Base-by-base conservation (phyloP, 2,329 filamentous ascomycete genomes). In the Fusarium pseudocircinatum region DNA sequence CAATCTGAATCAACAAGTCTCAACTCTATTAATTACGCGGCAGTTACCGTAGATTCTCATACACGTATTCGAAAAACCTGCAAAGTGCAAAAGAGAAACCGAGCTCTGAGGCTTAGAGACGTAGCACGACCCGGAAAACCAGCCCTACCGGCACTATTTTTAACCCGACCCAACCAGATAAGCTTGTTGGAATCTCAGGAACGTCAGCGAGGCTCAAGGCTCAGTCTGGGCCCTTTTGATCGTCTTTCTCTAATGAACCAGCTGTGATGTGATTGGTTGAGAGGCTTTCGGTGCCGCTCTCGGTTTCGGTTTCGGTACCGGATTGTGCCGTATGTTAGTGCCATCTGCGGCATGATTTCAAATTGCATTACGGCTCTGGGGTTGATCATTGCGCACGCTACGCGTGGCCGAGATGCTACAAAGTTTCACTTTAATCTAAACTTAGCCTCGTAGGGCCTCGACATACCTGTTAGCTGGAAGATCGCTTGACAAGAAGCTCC, bases 71-170 rank as follows among this genome's bases (percentile, higher is more conserved):
- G 28, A 52, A 28, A 39, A 24, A 24, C 37, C 22, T 60, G 7
- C 30, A 49, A 24, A 32, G 46, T 13, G 47, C 47, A 50, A 40
- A 54, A 24, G 46, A 60, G 58, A 54, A 60, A 42, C 58, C 46
- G 46, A 60, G 58, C 58, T 54, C 18, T 60, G 58, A 53, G 58
- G 46, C 58, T 60, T 60, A 60, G 58, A 60, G 36, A 28, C 26
- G 14, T 30, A 32, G 18, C 24, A 22, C 15, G 12, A 22, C 34
- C 14, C 8, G 22, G 22, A 26, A 60, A n/a, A 32, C 34, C 57
- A 60, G 57, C 43, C 34, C 26, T 60, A 28, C 43, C 34, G 16
- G 22, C 22, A 50, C 22, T 42, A 26, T 56, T 22, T 40, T 61
- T 36, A 56, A 39, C 11, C 11, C 9, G 26, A 8, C 30, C 34